Base-by-base conservation (phyloP, 768 basidiomycete genomes). In the Lentinula sp. region DNA sequence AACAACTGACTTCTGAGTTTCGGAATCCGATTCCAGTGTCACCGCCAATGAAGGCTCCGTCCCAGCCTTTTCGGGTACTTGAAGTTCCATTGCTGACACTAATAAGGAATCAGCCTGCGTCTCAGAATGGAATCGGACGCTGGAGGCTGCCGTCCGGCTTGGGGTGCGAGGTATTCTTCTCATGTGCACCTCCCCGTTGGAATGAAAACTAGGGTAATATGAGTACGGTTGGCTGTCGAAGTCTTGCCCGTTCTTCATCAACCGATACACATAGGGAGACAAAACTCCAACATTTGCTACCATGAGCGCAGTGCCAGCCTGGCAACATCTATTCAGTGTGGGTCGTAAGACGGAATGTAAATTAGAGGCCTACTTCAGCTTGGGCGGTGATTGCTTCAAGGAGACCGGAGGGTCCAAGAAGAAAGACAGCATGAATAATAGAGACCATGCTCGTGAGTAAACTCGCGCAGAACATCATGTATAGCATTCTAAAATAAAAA, bases 401-500 rank as follows among this genome's bases (percentile, higher is more conserved):
- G 10, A 62, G 33, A 32, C 61, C 61, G 12, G 61, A 43, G 18
- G 61, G 61, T 15, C 61, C 61, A 16, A 62, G 56, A n/a, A 62
- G 12, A 37, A 49, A 62, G 35, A 58, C 56, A 12, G 61, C 61
- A 32, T 62, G 61, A 8, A 62, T 49, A 32, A 60, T 35, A 18
- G 62, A 63, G 35, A 53, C 58, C n/a, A 50, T 20, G n/a, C 35
- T 63, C 43, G 48, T 55, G 41, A 63, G 51, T 13, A 63, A 51
- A 15, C 62, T 60, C 20, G 62, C 48, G 18, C 45, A 33, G 45
- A 60, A 63, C 20, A 62, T 62, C 7, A 59, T 45, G 13, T 50
- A 36, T 7, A 62, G 32, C 61, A 62, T 62, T 33, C 61, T 62
- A 20, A 39, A 32, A 39, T n/a, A 18, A 51, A 16, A 28, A 0